A percentile compares a stretch with the other conserved stretches of the same genome.
These are phyloP conservation scores for Suillus decipiens DNA, from an alignment of 768 basidiomycete genomes.

Conservation along the genomic window DNA sequence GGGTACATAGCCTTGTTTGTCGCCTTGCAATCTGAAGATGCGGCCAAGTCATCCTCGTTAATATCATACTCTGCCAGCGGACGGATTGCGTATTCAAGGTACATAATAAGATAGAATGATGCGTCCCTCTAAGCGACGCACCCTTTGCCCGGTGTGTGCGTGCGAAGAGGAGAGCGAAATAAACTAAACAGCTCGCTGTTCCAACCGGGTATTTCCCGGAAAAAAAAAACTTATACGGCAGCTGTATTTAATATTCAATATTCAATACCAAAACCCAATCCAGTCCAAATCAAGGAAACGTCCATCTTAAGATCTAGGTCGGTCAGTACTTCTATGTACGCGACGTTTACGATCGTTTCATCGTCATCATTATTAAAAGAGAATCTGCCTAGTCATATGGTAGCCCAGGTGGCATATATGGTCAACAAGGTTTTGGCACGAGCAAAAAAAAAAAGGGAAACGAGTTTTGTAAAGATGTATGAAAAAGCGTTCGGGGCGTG, in stretches of 20 bases:
- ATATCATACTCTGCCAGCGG: not conserved
- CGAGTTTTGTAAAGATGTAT: conserved; percentile 11
- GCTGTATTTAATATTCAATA: too few species aligned
- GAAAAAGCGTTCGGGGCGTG: conserved; percentile 12
- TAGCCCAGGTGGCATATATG: conserved; percentile 24
- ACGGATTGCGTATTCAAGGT: not conserved
- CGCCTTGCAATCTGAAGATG: not conserved
- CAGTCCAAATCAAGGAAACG: not conserved
- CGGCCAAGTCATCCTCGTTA: too few species aligned
- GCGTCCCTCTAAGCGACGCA: not conserved
- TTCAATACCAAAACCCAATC: not conserved
- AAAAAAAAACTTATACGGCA: not conserved
- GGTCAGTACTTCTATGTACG: not conserved
- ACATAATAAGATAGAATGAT: not conserved
- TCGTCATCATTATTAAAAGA: conserved; percentile 30
- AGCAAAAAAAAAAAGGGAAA: conserved; percentile 19
- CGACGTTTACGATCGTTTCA: conserved; percentile 6
- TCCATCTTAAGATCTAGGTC: not conserved
- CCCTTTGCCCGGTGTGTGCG: not conserved
- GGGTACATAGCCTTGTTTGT: not conserved
- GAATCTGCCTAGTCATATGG: conserved; percentile 29
- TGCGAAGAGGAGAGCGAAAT: not conserved
- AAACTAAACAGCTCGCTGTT: not conserved
- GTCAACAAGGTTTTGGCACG: conserved; percentile 9
- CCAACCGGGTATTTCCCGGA: not conserved